phyloP scores from a whole-genome alignment of 192 early-diverging fungal genomes.

The Chytriomyces confervae region DNA sequence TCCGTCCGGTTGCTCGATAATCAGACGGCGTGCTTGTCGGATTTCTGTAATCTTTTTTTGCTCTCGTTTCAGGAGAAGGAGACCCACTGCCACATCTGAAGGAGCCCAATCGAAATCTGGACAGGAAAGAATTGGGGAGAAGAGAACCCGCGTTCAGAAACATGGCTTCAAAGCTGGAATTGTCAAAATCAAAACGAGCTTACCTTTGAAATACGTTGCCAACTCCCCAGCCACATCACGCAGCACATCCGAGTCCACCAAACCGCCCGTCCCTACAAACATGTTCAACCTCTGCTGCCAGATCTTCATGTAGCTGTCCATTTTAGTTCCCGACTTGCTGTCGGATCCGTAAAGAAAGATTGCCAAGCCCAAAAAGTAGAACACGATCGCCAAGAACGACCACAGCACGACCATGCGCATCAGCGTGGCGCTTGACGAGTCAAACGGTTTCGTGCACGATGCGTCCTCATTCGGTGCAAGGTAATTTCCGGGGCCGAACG shows the following conservation, averaged over 20 bases:
- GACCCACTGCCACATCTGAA: slow-evolving; percentile 50
- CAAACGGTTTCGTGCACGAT: not conserved
- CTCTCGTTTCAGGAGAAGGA: slow-evolving; percentile 53
- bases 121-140: not conserved
- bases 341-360: slow-evolving; percentile 23
- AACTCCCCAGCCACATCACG: slow-evolving; percentile 38
- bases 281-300: slow-evolving; percentile 45
- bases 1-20: slow-evolving; percentile 34
- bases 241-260: slow-evolving; percentile 42
- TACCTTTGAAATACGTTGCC: slow-evolving; percentile 41
- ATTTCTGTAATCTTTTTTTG: slow-evolving; percentile 49
- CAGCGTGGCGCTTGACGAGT: slow-evolving; percentile 13
- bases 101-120: slow-evolving; percentile 57
- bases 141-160: not conserved
- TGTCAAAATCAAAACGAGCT: not conserved
- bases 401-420: slow-evolving; percentile 45
- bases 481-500: slow-evolving; percentile 23
- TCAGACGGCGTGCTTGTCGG: slow-evolving; percentile 32
- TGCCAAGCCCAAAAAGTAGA: slow-evolving; percentile 33
- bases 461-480: not conserved
- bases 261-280: slow-evolving; percentile 32
- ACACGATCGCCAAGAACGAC: slow-evolving; percentile 26
- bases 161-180: not conserved
- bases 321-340: not conserved
- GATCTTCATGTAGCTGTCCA: slow-evolving; percentile 34